Evolutionary conservation across 1,284 basidiomycete genomes (phyloP), one percentile per base, ranked within the genome.

Genomic region (Meira nashicola): DNA sequence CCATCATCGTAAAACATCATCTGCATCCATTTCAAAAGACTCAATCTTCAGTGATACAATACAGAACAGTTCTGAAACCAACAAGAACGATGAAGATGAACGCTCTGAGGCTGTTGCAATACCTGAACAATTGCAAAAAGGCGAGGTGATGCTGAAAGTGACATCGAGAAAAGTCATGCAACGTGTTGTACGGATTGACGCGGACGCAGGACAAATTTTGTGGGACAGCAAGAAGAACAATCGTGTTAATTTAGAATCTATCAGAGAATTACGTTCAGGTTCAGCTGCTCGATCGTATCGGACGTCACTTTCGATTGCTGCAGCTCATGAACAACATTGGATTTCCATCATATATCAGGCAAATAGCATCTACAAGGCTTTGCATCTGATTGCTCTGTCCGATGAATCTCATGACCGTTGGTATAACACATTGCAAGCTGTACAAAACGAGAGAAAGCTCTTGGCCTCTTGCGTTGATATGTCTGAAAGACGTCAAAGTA

Each of bases 211-310:
- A 0, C 84, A 86, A 65, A 89, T 97, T 66, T 78, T 87, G 4
- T 96, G 89, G 86, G 86, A 90, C 64, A 90, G 89, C 48, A 88
- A 86, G 77, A 88, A 87, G 76, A 68, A 73, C 49, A 77, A 76
- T 52, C 52, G 41, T 7, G 92, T 95, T 57, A 87, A 89, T 2
- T 88, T 96, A 67, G 90, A 91, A 77, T 86, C 86, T 66, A 92
- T 98, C 77, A 89, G 92, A 64, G 93, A 97, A 74, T 85, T 98
- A 9, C 88, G 94, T 12, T 85, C 88, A 7, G 89, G 87, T 48
- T 73, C 85, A 10, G 84, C 89, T 63, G 86, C 90, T 28, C 82
- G 87, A 39, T 88, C 89, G 68, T 89, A 90, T 73, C 86, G 89
- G 62, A 83, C 87, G 50, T 87, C 89, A 64, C 87, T 89, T 72